These are phyloP conservation scores for Sicyos edulis DNA, from an alignment of 306 rosid genomes.

Conservation along the genomic window DNA sequence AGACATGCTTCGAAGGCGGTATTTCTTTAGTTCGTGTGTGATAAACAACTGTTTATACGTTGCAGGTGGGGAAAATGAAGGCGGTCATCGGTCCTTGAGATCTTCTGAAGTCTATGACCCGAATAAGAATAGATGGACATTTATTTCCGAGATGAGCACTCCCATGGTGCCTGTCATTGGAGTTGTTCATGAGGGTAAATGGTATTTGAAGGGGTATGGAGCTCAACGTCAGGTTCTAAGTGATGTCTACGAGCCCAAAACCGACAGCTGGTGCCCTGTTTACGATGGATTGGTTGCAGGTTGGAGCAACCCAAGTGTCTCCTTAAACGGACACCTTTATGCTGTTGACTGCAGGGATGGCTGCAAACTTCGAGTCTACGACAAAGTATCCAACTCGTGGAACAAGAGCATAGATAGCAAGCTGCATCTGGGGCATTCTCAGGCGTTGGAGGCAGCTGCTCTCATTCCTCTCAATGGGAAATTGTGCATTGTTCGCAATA, in stretches of 20 bases:
- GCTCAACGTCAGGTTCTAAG: constrained; percentile 82
- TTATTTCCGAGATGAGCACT: constrained; percentile 82
- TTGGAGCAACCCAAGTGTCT: constrained; percentile 93
- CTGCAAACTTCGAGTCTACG: constrained; percentile 86
- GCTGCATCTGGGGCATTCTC: constrained; percentile 83
- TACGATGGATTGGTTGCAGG: constrained; percentile 85
- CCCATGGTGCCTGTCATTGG: constrained; percentile 97
- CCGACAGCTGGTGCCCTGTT: constrained; percentile 72
- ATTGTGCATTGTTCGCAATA: constrained; percentile 87
- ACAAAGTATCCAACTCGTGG: constrained; percentile 71
- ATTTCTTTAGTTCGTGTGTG: constrained; percentile 83
- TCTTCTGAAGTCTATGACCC: constrained; percentile 96
- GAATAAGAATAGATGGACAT: constrained; percentile 78
- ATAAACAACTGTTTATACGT: constrained; percentile 93
- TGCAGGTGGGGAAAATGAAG: constrained; percentile 99
- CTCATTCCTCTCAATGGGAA: constrained; percentile 91
- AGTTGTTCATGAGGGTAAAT: constrained; percentile 76
- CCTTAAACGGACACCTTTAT: constrained; percentile 76
- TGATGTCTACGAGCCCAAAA: constrained; percentile 78
- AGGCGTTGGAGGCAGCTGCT: constrained; percentile 87
- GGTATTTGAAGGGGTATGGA: constrained; percentile 94
- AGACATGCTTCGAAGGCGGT: constrained; percentile 93
- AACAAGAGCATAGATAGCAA: constrained; percentile 83
- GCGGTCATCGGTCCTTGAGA: constrained; percentile 84
- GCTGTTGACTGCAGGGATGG: constrained; percentile 90